Evolutionary conservation across 164 flowering plant genomes (phyloP).

Genomic region (Amborella trichopoda): DNA sequence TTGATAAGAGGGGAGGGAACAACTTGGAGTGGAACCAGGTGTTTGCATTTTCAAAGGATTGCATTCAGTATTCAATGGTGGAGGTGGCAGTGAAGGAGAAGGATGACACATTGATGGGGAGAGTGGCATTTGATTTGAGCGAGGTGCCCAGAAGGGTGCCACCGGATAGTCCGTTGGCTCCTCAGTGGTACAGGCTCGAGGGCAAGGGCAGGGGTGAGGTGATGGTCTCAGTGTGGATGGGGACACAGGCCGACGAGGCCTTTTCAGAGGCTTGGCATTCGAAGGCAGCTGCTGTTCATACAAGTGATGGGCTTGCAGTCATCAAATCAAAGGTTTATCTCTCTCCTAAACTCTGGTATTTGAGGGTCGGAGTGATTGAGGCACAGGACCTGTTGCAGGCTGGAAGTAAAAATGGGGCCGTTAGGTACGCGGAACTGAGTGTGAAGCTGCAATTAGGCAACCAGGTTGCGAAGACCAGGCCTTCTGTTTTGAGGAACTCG

Average conservation of each 20-base stretch:
- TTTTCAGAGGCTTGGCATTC: conserved; percentile 87
- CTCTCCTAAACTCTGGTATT: conserved; percentile 25
- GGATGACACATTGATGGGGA: conserved; percentile 65
- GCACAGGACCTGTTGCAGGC: conserved; percentile 22
- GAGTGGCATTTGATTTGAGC: conserved; percentile 49
- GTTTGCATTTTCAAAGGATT: conserved; percentile 72
- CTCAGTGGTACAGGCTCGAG: conserved; percentile 72
- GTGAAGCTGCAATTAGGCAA: conserved; percentile 23
- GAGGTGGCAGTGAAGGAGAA: conserved; percentile 68
- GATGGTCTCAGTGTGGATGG: conserved; percentile 85
- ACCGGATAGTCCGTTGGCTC: conserved; percentile 79
- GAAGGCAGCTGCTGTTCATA: conserved; percentile 21
- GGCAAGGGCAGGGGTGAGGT: conserved; percentile 63
- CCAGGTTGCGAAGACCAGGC: conserved; percentile 15
- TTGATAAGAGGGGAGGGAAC: conserved; percentile 5
- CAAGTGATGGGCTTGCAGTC: conserved; percentile 13
- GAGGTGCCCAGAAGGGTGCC: conserved; percentile 75
- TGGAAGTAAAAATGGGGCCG: conserved; percentile 11
- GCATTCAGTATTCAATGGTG: conserved; percentile 58
- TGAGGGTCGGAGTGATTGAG: conserved; percentile 19
- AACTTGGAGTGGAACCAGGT: conserved; percentile 78
- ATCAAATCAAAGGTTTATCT: conserved; percentile 25
- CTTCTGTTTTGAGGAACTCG: conserved; percentile 9
- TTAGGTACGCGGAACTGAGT: conserved; percentile 16
- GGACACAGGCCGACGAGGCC: conserved; percentile 89